phyloP scores from a whole-genome alignment of 257 asterid genomes.

The Solanum pinnatisectum region DNA sequence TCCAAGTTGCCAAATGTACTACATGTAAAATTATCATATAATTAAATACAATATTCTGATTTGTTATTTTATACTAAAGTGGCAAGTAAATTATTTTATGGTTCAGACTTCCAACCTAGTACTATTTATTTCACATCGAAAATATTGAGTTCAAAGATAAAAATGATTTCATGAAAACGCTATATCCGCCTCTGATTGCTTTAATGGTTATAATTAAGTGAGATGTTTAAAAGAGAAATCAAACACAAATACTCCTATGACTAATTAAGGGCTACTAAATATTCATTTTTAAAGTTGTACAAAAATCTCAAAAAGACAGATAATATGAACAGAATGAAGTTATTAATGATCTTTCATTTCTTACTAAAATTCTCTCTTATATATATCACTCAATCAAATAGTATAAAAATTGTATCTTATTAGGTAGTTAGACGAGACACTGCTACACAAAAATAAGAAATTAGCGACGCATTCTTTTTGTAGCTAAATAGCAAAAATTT shows the following conservation, averaged over 20 bases:
- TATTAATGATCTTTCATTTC: background rate
- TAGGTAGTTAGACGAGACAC: background rate
- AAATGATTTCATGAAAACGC: accelerated
- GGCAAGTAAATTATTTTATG: background rate
- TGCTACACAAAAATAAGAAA: no score
- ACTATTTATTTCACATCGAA: background rate
- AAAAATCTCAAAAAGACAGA: background rate
- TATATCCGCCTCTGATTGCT: background rate
- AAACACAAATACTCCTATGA: background rate
- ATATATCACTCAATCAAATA: background rate
- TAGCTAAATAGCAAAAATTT: no score
- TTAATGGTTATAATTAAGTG: background rate
- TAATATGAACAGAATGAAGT: background rate
- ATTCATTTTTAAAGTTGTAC: background rate
- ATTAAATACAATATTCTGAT: background rate
- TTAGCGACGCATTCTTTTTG: accelerated
- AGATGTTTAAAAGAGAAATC: background rate
- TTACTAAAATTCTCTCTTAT: background rate
- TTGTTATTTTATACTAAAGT: background rate
- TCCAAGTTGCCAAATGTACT: slow-evolving; percentile 96
- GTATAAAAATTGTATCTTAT: background rate
- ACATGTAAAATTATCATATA: background rate
- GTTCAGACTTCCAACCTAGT: background rate
- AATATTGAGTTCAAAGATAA: no score
- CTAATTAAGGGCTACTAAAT: background rate